These are phyloP conservation scores for Microbotryum violaceum DNA, from an alignment of 1,284 basidiomycete species.

Conservation along the genomic window DNA sequence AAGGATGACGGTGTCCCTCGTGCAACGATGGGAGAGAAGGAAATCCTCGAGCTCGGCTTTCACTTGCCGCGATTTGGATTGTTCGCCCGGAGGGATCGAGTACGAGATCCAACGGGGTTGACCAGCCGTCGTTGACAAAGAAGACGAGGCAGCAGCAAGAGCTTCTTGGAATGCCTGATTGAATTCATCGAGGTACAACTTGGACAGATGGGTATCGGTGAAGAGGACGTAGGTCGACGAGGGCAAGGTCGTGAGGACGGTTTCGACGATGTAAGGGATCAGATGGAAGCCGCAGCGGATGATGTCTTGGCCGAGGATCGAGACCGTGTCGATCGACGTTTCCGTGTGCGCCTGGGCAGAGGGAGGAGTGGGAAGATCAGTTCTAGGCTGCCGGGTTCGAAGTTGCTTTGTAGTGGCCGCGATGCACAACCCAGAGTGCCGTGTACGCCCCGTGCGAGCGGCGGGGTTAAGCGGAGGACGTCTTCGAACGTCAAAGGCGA, in stretches of 20 bases:
- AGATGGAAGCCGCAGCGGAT: conserved; percentile 92
- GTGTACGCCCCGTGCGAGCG: too few species aligned
- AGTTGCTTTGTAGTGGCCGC: too few species aligned
- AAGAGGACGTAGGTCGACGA: conserved; percentile 87
- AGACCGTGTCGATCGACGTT: conserved; percentile 49
- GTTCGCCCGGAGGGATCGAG: conserved; percentile 82
- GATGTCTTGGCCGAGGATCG: conserved; percentile 75
- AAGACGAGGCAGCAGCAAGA: conserved; percentile 38
- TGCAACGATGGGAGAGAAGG: conserved; percentile 78
- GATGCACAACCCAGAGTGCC: too few species aligned
- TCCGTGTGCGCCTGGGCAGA: conserved; percentile 15
- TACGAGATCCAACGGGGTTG: conserved; percentile 67
- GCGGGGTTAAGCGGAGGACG: too few species aligned
- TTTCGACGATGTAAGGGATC: conserved; percentile 63
- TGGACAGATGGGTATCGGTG: conserved; percentile 83
- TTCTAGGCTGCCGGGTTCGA: too few species aligned
- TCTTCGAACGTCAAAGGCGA: too few species aligned
- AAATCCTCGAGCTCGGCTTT: conserved; percentile 95
- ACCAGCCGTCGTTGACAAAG: conserved; percentile 31
- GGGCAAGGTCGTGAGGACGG: conserved; percentile 63
- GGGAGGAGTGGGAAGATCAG: too few species aligned
- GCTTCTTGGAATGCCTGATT: conserved; percentile 57
- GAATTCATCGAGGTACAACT: conserved; percentile 64
- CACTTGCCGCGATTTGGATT: conserved; percentile 79
- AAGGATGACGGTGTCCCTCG: conserved; percentile 84